These are phyloP conservation scores for Lichtheimia ornata DNA, from an alignment of 371 early-diverging fungal genomes.

Conservation along the genomic window DNA sequence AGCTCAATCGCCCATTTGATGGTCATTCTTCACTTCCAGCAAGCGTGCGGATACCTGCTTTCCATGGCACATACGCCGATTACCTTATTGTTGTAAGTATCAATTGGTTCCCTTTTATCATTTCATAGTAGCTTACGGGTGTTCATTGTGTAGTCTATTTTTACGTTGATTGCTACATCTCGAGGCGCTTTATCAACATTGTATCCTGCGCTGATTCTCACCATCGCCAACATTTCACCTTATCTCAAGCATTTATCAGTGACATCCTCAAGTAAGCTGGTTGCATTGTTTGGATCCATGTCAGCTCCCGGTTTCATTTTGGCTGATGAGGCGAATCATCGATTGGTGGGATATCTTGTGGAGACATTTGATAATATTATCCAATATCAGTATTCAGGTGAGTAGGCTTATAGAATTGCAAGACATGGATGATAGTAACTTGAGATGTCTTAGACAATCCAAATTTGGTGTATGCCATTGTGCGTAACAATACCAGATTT, in stretches of 20 bases:
- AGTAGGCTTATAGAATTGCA: conserved; percentile 7
- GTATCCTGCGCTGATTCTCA: conserved; percentile 75
- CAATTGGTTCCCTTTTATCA: background rate
- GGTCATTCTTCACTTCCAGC: conserved; percentile 65
- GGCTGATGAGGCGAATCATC: conserved; percentile 77
- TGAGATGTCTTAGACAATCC: conserved; percentile 57
- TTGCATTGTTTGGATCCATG: conserved; percentile 75
- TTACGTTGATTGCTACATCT: conserved; percentile 75
- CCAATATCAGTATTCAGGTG: conserved; percentile 75
- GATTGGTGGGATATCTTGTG: conserved; percentile 68
- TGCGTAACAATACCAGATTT: conserved; percentile 69
- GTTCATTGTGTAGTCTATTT: conserved; percentile 58
- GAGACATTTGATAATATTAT: conserved; percentile 81
- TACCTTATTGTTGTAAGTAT: conserved; percentile 71
- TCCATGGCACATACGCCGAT: conserved; percentile 82
- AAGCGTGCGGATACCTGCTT: conserved; percentile 69
- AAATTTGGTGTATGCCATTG: conserved; percentile 76
- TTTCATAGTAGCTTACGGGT: background rate
- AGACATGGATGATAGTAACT: background rate
- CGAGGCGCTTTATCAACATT: conserved; percentile 66
- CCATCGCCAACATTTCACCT: conserved; percentile 82
- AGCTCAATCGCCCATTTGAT: conserved; percentile 77
- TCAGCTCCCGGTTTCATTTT: conserved; percentile 80
- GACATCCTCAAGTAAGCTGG: conserved; percentile 70
- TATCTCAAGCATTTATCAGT: conserved; percentile 75